phyloP scores from a whole-genome alignment of 768 basidiomycete species.

The Suillus subalutaceus region DNA sequence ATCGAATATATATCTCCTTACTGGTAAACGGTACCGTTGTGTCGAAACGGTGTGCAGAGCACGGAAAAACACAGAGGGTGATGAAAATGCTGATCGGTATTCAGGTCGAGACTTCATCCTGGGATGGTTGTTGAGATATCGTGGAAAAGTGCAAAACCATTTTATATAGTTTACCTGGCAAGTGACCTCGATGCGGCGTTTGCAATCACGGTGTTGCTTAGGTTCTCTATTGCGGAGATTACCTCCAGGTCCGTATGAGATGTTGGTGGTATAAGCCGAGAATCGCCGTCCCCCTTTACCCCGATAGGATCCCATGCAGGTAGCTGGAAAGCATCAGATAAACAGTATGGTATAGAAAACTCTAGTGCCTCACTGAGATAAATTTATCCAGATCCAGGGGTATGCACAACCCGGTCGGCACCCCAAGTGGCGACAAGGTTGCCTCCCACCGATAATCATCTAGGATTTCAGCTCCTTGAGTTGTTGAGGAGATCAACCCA shows the following conservation, averaged over 20 bases:
- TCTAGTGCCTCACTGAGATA: slow-evolving; percentile 59
- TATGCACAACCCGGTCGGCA: slow-evolving; percentile 89
- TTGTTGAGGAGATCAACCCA: slow-evolving; percentile 89
- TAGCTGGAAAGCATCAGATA: slow-evolving; percentile 49
- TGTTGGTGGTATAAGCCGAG: slow-evolving; percentile 64
- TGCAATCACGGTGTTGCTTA: slow-evolving; percentile 94
- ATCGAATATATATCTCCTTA: slow-evolving; percentile 90
- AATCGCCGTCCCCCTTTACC: slow-evolving; percentile 34
- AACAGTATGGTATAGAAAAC: background rate
- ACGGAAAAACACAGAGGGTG: slow-evolving; percentile 79
- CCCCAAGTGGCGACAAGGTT: slow-evolving; percentile 80
- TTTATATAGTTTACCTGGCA: slow-evolving; percentile 57
- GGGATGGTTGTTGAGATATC: slow-evolving; percentile 5
- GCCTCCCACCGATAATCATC: slow-evolving; percentile 95
- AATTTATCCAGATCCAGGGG: slow-evolving; percentile 85
- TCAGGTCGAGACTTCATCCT: slow-evolving; percentile 81
- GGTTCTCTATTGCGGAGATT: slow-evolving; percentile 87
- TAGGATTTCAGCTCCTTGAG: slow-evolving; percentile 89
- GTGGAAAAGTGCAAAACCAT: slow-evolving; percentile 4
- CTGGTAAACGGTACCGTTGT: slow-evolving; percentile 88
- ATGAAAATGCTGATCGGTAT: slow-evolving; percentile 76
- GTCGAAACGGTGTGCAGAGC: slow-evolving; percentile 87
- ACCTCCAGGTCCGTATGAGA: slow-evolving; percentile 79
- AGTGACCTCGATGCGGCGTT: slow-evolving; percentile 92
- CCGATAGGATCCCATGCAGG: slow-evolving; percentile 61